Percentiles rank a stretch among this genome's conserved stretches.
Evolutionary conservation across 768 basidiomycete species (phyloP).

Genomic region (Mycena maculata): DNA sequence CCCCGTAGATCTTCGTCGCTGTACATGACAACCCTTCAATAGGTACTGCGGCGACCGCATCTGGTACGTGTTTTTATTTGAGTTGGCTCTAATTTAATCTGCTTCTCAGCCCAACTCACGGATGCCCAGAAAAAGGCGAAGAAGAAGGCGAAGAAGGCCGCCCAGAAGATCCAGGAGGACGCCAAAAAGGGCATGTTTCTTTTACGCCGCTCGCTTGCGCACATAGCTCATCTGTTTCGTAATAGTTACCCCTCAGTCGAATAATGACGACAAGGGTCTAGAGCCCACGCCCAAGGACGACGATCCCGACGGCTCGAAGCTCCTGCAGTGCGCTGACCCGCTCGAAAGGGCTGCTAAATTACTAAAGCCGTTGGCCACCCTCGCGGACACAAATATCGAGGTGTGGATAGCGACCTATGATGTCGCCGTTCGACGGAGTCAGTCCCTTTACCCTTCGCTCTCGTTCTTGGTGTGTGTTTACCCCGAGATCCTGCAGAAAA

Average conservation of each 20-base stretch:
- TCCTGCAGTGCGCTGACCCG: constrained; percentile 70
- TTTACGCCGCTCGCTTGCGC: constrained; percentile 15
- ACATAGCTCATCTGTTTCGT: constrained; percentile 6
- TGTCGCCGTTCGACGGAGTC: constrained; percentile 84
- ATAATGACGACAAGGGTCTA: constrained; percentile 78
- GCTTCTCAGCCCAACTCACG: constrained; percentile 53
- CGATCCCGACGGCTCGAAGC: constrained; percentile 84
- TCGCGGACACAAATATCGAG: constrained; percentile 66
- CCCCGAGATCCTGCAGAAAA: constrained; percentile 63
- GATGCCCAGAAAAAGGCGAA: constrained; percentile 84
- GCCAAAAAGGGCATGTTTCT: constrained; percentile 71
- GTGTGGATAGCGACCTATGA: constrained; percentile 84
- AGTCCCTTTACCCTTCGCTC: constrained; percentile 41
- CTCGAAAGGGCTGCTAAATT: constrained; percentile 83
- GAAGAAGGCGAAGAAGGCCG: constrained; percentile 88
- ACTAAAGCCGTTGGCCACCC: constrained; percentile 68
- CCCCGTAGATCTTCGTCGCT: constrained; percentile 74
- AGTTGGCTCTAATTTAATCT: too few relatives aligned
- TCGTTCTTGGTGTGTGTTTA: neutral
- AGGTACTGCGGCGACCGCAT: constrained; percentile 53
- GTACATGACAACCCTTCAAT: constrained; percentile 79
- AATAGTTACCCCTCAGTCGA: constrained; percentile 48
- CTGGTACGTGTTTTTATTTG: constrained; percentile 42
- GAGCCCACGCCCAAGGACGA: constrained; percentile 76
- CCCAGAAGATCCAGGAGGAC: constrained; percentile 73